Evolutionary conservation across 306 rosid species (phyloP).

Genomic region (Casuarina equisetifolia): DNA sequence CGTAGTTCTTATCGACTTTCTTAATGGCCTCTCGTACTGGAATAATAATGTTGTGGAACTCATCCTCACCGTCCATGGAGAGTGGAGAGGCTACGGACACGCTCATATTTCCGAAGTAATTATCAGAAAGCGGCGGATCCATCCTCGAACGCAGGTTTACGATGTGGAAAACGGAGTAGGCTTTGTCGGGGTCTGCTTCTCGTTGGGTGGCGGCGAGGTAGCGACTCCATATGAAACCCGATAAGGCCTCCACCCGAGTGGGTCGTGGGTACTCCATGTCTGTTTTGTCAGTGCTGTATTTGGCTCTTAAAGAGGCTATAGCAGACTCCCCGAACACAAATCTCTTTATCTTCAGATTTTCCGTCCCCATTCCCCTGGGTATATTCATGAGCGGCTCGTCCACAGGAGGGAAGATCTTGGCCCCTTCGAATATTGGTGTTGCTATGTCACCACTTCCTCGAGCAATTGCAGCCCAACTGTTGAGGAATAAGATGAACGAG

Average conservation of each 20-base stretch:
- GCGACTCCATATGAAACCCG: constrained; percentile 12
- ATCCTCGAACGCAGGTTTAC: constrained; percentile 10
- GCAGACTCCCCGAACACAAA: constrained; percentile 14
- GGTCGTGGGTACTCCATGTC: neutral
- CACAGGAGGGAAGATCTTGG: constrained; percentile 14
- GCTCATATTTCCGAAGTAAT: constrained; percentile 9
- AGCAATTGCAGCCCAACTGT: constrained; percentile 30
- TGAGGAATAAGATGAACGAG: constrained; percentile 29
- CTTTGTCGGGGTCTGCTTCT: neutral
- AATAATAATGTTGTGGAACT: neutral
- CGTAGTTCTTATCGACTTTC: neutral
- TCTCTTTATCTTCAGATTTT: constrained; percentile 12
- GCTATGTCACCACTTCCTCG: neutral
- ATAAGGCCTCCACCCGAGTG: constrained; percentile 9
- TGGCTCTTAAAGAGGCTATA: constrained; percentile 8
- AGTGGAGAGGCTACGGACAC: neutral
- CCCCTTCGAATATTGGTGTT: constrained; percentile 16
- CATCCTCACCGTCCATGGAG: neutral
- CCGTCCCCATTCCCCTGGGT: neutral
- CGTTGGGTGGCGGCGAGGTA: neutral
- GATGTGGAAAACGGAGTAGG: neutral
- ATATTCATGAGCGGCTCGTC: neutral
- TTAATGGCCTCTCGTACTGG: neutral
- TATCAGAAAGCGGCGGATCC: constrained; percentile 3
- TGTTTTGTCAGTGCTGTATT: neutral